These are phyloP conservation scores for Penicillium antarcticum DNA, from an alignment of 495 filamentous ascomycete species.

Conservation along the genomic window DNA sequence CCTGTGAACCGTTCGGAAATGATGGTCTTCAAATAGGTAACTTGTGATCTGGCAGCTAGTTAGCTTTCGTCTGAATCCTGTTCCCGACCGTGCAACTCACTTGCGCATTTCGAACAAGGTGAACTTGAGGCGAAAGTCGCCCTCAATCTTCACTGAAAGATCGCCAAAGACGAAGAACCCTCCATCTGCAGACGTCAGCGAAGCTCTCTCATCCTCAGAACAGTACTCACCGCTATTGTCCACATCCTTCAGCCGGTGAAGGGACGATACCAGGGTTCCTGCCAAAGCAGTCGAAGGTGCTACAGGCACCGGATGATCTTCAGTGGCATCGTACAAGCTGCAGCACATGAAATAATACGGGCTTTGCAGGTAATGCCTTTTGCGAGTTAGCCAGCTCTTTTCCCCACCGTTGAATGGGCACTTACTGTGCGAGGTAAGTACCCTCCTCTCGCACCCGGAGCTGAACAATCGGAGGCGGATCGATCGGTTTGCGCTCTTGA, in stretches of 20 bases:
- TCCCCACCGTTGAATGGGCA: conserved; percentile 5
- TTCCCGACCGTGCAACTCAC: conserved; percentile 39
- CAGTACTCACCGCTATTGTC: conserved; percentile 67
- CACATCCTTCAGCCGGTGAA: conserved; percentile 88
- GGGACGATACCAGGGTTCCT: conserved; percentile 84
- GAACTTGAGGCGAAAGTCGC: conserved; percentile 77
- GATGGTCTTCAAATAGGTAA: conserved; percentile 66
- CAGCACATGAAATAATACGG: conserved; percentile 83
- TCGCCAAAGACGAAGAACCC: conserved; percentile 98
- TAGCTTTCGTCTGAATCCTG: background rate
- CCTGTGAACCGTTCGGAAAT: conserved; percentile 73
- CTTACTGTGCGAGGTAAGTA: conserved; percentile 72
- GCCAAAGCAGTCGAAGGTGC: conserved; percentile 59
- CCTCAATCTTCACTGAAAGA: conserved; percentile 79
- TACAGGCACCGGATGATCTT: conserved; percentile 52
- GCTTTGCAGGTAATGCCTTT: conserved; percentile 67
- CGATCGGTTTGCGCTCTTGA: conserved; percentile 87
- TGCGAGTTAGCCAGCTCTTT: conserved; percentile 5
- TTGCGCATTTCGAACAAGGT: conserved; percentile 81
- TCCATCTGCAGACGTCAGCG: conserved; percentile 57
- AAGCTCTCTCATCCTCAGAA: background rate
- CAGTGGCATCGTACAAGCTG: conserved; percentile 62
- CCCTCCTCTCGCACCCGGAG: conserved; percentile 63
- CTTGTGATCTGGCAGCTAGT: conserved; percentile 37
- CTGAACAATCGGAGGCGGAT: conserved; percentile 91